Conservation (phyloP, 225 moss, liverwort and hornwort genomes). For the Thuidium tamariscinum region DNA sequence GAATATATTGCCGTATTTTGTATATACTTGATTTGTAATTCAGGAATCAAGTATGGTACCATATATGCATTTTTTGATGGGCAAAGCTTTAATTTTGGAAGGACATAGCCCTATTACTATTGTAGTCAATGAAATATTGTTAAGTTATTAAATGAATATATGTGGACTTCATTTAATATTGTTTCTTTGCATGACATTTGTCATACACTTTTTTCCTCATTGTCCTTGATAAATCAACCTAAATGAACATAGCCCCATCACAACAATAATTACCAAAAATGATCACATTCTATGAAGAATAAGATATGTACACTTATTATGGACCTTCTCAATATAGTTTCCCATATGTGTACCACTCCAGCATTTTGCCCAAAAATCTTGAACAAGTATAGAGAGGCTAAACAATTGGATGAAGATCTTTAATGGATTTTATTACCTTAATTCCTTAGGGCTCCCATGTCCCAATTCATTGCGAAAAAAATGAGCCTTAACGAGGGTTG, state of each 20-base stretch:
- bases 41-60: not conserved
- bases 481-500: no score
- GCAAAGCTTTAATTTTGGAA: not conserved
- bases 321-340: fast-evolving
- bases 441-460: not conserved
- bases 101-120: not conserved
- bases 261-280: not conserved
- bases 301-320: not conserved
- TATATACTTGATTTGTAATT: not conserved
- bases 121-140: not conserved
- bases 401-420: not conserved
- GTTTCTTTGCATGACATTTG: not conserved
- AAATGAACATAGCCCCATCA: fast-evolving
- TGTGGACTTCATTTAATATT: not conserved
- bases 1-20: not conserved
- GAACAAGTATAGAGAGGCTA: no score
- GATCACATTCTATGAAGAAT: not conserved
- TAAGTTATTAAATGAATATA: not conserved
- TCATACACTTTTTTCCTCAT: not conserved
- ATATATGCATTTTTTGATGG: fast-evolving
- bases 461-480: fast-evolving
- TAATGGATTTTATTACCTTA: not conserved
- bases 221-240: not conserved
- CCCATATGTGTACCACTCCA: fast-evolving
- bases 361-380: not conserved